A percentile compares a stretch with the other conserved stretches of the same genome.
phyloP scores from a whole-genome alignment of 2,329 filamentous ascomycete genomes.

The Passalora sequoiae region DNA sequence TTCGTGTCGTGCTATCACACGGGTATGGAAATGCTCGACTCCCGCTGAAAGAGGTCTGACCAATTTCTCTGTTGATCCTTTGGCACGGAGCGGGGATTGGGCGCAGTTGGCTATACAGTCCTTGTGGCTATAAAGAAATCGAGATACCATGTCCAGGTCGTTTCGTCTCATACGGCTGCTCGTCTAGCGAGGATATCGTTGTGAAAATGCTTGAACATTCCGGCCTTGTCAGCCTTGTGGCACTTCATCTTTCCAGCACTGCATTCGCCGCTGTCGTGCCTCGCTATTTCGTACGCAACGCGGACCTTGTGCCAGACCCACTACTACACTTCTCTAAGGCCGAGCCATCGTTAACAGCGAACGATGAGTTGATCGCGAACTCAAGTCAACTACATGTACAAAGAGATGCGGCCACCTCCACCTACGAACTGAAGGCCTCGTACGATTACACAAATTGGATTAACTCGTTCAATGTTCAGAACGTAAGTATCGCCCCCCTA shows the following conservation, averaged over 20 bases:
- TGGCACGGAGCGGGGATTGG: no score
- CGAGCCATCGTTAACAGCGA: not conserved
- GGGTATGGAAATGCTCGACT: no score
- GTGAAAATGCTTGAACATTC: not conserved
- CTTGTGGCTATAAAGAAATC: no score
- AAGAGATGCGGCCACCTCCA: not conserved
- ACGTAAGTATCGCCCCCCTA: no score
- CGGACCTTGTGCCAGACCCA: not conserved
- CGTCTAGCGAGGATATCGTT: no score
- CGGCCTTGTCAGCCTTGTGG: not conserved
- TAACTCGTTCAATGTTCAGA: not conserved
- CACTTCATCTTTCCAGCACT: not conserved
- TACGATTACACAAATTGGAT: not conserved
- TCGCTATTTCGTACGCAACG: not conserved
- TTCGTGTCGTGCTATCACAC: no score
- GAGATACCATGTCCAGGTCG: no score
- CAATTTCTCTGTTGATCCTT: no score
- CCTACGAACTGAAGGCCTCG: not conserved
- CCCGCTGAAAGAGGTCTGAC: no score
- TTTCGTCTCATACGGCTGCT: no score
- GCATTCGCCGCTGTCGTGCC: not conserved
- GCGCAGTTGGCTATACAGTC: no score
- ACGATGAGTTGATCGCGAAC: not conserved
- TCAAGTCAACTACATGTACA: not conserved
- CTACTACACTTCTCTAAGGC: slow-evolving; percentile 1